Percentiles rank a stretch among this genome's conserved stretches.
These are phyloP conservation scores for Venturiaceae sp. DNA, from an alignment of 2,329 filamentous ascomycete species.

Conservation along the genomic window DNA sequence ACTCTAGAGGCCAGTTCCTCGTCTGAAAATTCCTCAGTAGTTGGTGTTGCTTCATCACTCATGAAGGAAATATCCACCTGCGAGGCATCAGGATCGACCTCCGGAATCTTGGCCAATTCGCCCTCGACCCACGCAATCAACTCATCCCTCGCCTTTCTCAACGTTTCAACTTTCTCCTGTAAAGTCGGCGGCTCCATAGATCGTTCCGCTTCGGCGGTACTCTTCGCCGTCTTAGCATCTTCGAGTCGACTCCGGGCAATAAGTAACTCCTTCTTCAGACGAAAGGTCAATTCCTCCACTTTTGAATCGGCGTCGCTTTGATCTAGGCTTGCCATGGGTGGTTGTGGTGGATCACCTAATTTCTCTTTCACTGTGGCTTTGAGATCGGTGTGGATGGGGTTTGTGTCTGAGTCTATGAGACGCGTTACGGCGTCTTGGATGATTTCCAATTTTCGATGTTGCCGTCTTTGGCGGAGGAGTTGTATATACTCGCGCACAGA, in stretches of 20 bases:
- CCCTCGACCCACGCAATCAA: constrained; percentile 42
- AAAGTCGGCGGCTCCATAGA: background rate
- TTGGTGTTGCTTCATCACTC: background rate
- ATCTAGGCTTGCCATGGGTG: constrained; percentile 20
- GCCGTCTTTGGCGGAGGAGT: constrained; percentile 35
- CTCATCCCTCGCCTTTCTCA: constrained; percentile 37
- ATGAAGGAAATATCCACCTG: constrained; percentile 9
- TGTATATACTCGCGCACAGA: constrained; percentile 25
- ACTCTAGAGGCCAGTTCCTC: constrained; percentile 15
- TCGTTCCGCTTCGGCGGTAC: constrained; percentile 11
- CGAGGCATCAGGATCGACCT: constrained; percentile 23
- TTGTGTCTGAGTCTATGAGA: constrained; percentile 24
- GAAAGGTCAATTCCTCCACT: constrained; percentile 20
- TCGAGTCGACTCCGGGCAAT: constrained; percentile 23
- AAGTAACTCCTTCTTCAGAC: constrained; percentile 28
- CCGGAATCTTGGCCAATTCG: constrained; percentile 32
- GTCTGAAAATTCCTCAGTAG: constrained; percentile 14
- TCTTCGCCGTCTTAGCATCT: constrained; percentile 16
- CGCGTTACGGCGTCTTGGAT: constrained; percentile 35
- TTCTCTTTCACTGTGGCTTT: constrained; percentile 17
- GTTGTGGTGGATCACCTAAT: constrained; percentile 25
- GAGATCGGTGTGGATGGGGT: constrained; percentile 17
- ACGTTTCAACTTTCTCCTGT: constrained; percentile 20
- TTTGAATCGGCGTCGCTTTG: constrained; percentile 10
- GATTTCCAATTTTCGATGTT: constrained; percentile 35